A percentile compares a stretch with the other conserved stretches of the same genome.
Evolutionary conservation across 495 filamentous ascomycete genomes (phyloP).

Genomic region (Penicillium riverlandense): DNA sequence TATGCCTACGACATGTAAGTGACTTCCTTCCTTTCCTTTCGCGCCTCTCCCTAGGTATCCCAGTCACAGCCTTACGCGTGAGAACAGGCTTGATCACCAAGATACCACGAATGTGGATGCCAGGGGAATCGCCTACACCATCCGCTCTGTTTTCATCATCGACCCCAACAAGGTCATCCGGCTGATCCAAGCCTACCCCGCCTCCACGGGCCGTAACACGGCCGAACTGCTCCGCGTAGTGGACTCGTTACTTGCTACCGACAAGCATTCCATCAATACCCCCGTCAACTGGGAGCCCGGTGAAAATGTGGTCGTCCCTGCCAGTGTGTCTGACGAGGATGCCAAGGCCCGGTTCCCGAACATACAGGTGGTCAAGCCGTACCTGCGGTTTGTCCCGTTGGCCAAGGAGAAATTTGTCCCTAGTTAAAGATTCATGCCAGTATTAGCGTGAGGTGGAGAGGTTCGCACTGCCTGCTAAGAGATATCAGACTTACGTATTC

Average conservation of each 20-base stretch:
- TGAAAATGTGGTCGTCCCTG: slow-evolving; percentile 62
- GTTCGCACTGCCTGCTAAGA: too few relatives aligned
- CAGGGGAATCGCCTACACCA: slow-evolving; percentile 58
- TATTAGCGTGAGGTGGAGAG: too few relatives aligned
- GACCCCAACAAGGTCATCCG: slow-evolving; percentile 65
- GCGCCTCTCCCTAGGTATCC: too few relatives aligned
- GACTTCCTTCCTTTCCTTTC: too few relatives aligned
- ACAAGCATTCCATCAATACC: slow-evolving; percentile 55
- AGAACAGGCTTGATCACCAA: slow-evolving; percentile 35
- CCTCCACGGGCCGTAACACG: slow-evolving; percentile 57
- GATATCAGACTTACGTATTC: too few relatives aligned
- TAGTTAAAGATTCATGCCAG: too few relatives aligned
- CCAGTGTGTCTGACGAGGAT: slow-evolving; percentile 52
- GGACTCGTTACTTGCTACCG: slow-evolving; percentile 55
- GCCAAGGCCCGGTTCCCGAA: slow-evolving; percentile 61
- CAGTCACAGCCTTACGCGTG: too few relatives aligned
- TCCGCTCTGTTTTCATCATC: slow-evolving; percentile 64
- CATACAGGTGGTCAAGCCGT: slow-evolving; percentile 57
- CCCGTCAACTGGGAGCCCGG: slow-evolving; percentile 60
- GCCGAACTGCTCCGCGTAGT: slow-evolving; percentile 59
- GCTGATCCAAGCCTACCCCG: slow-evolving; percentile 61
- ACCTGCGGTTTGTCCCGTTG: slow-evolving; percentile 40
- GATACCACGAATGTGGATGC: slow-evolving; percentile 49
- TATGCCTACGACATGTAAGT: slow-evolving; percentile 56
- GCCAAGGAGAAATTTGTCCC: slow-evolving; percentile 12